Base-by-base conservation (phyloP, 225 moss, liverwort and hornwort genomes). In the Sphagnum contortum region DNA sequence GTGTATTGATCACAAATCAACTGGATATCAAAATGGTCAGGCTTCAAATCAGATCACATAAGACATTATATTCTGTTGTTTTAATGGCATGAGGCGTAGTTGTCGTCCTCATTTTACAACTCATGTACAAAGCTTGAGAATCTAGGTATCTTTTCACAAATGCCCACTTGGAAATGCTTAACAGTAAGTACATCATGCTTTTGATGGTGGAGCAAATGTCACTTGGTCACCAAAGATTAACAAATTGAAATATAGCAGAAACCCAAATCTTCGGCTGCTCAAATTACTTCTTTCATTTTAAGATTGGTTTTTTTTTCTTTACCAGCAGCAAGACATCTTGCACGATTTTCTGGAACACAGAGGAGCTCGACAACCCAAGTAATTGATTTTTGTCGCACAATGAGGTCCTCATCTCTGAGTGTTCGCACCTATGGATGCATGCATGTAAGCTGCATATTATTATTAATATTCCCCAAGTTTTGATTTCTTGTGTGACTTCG, bases 281-380 rank as follows among this genome's bases (percentile, higher is more conserved):
- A 53, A 53, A 53, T 6, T 53, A 53, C 10, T 53, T 53, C 8
- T 53, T 53, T 53, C 8, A 53, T 53, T 11, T 57, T 57, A 8
- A 5, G 9, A 14, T 14, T 57, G 57, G n/a, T 8, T 4, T 14
- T 44, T 61, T 48, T 12, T 9, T 64, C 7, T 13, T 45, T 75
- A 95, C 92, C 96, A 47, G 92, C 85, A 55, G 75, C 73, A n/a
- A 90, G 71, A 63, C 96, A 96, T 6, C 82, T 76, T 12, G 88
- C 90, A 50, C 88, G 85, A 55, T 89, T 90, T 11, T 96, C 87
- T 0, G 88, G 83, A 57, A 86, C 92, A 44, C 77, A 64, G 10
- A 96, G 57, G 47, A 92, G 75, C 69, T 92, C 96, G 0, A 88
- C 90, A 2, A 80, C 87, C 96, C 91, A 94, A 3, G 91, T 75